These are phyloP conservation scores for Stemphylium lycopersici DNA, from an alignment of 2,329 filamentous ascomycete species.

Conservation along the genomic window DNA sequence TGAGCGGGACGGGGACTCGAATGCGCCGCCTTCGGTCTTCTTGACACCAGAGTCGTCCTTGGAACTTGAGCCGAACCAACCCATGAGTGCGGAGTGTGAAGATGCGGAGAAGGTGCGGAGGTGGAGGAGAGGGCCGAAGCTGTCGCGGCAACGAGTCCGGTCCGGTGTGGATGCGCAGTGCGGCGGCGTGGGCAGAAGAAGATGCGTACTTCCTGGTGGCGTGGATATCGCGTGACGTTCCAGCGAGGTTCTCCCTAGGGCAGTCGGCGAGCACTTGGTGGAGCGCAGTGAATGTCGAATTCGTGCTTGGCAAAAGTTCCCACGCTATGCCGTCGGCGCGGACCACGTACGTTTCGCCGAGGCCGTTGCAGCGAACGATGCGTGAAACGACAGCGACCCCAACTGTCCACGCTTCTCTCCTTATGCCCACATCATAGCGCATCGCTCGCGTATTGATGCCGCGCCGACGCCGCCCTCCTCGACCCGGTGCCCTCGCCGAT, in stretches of 20 bases:
- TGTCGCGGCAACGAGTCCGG: conserved; percentile 12
- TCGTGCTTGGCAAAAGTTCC: conserved; percentile 26
- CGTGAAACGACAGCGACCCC: conserved; percentile 11
- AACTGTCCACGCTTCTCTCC: conserved; percentile 15
- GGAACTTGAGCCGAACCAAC: conserved; percentile 56
- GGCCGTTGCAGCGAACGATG: conserved; percentile 10
- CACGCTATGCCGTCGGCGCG: conserved; percentile 27
- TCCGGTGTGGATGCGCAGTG: too few relatives aligned
- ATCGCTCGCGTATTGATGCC: conserved; percentile 51
- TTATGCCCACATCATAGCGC: conserved; percentile 27
- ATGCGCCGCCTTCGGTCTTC: conserved; percentile 59
- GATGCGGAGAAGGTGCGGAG: conserved; percentile 14
- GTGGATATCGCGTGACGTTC: not conserved
- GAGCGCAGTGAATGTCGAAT: conserved; percentile 16
- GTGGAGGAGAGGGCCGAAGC: conserved; percentile 4
- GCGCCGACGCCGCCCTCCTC: conserved; percentile 66
- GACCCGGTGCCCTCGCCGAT: conserved; percentile 69
- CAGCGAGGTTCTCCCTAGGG: not conserved
- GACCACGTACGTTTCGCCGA: conserved; percentile 23
- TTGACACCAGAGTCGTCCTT: conserved; percentile 42
- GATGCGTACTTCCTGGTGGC: not conserved
- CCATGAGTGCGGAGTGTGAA: conserved; percentile 53
- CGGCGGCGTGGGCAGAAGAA: too few relatives aligned
- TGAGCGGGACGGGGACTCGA: conserved; percentile 81
- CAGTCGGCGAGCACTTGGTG: not conserved